Evolutionary conservation across 2,329 filamentous ascomycete genomes (phyloP).

Genomic region (Monosporascus sp.): DNA sequence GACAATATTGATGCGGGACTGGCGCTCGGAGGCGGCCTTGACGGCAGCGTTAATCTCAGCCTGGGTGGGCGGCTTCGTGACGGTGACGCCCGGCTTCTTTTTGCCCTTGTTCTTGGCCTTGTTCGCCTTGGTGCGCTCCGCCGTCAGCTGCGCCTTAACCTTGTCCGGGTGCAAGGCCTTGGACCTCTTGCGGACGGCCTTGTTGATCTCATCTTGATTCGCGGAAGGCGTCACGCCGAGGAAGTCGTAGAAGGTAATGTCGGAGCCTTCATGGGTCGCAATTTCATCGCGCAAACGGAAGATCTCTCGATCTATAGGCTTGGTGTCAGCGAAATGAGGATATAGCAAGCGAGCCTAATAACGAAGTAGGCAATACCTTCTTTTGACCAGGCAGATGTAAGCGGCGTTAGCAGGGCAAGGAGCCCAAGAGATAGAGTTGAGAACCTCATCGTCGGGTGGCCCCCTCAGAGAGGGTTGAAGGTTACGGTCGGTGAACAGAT

Average conservation of each 20-base stretch:
- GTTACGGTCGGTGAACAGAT: too few relatives aligned
- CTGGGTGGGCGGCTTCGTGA: conserved; percentile 66
- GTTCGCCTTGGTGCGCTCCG: conserved; percentile 56
- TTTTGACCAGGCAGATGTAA: conserved; percentile 77
- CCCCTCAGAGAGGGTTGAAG: neutral
- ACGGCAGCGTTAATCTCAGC: conserved; percentile 72
- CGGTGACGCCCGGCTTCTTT: conserved; percentile 57
- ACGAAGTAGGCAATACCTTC: conserved; percentile 54
- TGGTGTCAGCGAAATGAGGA: neutral
- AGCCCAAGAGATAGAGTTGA: conserved; percentile 63
- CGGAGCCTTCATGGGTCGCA: conserved; percentile 64
- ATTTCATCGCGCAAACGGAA: conserved; percentile 93
- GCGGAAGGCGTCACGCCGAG: conserved; percentile 70
- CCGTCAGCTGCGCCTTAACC: conserved; percentile 76
- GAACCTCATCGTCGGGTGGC: conserved; percentile 66
- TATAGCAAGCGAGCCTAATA: neutral
- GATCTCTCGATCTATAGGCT: conserved; percentile 79
- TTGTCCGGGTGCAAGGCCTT: conserved; percentile 89
- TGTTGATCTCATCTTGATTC: conserved; percentile 82
- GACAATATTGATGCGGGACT: conserved; percentile 79
- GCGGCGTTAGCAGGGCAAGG: conserved; percentile 59
- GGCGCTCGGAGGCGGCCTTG: conserved; percentile 77
- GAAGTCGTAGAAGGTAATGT: conserved; percentile 92
- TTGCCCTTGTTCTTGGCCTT: conserved; percentile 46
- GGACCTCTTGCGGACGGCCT: conserved; percentile 87